Percentiles rank a stretch among this genome's conserved stretches.
phyloP scores from a whole-genome alignment of 768 basidiomycete genomes.

The Pluteus cervinus region DNA sequence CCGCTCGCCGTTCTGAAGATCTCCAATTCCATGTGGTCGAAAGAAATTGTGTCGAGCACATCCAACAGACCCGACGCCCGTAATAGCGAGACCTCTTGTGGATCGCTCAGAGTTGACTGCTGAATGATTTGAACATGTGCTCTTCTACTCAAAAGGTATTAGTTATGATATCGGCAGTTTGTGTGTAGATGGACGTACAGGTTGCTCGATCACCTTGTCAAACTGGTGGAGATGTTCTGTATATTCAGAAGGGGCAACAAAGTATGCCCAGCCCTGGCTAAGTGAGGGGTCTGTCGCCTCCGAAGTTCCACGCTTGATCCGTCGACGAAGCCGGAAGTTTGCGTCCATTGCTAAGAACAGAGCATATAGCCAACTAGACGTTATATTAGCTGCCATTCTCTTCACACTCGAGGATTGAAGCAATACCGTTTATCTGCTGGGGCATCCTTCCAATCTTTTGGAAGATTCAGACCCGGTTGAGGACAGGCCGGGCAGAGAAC shows the following conservation, averaged over 20 bases:
- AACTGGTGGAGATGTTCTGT: constrained; percentile 3
- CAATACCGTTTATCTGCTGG: constrained; percentile 11
- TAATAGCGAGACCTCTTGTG: constrained; percentile 17
- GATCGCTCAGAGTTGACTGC: constrained; percentile 14
- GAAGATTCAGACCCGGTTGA: constrained; percentile 22
- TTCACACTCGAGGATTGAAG: too few species aligned
- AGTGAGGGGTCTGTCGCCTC: constrained; percentile 11
- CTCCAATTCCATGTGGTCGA: constrained; percentile 17
- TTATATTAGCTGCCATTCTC: too few species aligned
- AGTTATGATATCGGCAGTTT: constrained; percentile 1
- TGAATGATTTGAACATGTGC: constrained; percentile 18
- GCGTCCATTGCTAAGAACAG: too few species aligned
- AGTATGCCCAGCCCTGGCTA: constrained; percentile 14
- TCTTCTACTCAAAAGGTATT: constrained; percentile 12
- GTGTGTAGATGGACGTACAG: constrained; percentile 6
- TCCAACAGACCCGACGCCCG: constrained; percentile 16
- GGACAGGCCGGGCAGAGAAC: constrained; percentile 30
- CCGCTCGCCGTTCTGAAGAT: constrained; percentile 26
- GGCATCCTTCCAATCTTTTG: constrained; percentile 14
- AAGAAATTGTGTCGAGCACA: constrained; percentile 20
- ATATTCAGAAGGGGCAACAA: constrained; percentile 10
- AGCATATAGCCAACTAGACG: neutral
- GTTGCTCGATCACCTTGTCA: constrained; percentile 6
- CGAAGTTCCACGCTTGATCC: constrained; percentile 10
- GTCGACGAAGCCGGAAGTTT: too few species aligned